These are phyloP conservation scores for Taphrina deformans DNA, from an alignment of 1,139 yeast genomes.

Conservation along the genomic window DNA sequence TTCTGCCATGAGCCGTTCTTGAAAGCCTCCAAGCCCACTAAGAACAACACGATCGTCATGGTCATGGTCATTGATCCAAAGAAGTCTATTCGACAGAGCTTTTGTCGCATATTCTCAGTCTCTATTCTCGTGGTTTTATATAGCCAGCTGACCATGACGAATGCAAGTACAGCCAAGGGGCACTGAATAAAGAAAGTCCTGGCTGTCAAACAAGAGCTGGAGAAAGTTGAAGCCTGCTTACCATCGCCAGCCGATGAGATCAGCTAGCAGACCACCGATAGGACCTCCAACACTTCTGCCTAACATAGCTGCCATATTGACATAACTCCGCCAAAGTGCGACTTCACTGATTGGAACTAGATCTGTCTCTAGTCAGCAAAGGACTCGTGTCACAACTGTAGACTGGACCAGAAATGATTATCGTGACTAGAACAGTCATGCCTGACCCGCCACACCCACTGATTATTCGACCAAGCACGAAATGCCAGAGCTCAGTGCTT, in stretches of 20 bases:
- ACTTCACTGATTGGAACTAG: constrained; percentile 19
- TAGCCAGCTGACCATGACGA: background rate
- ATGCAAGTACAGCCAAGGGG: constrained; percentile 6
- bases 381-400: background rate
- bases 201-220: background rate
- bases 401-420: constrained; percentile 48
- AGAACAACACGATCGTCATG: background rate
- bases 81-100: constrained; percentile 22
- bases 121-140: background rate
- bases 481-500: constrained; percentile 1
- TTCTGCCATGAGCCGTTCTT: background rate
- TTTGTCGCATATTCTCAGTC: background rate
- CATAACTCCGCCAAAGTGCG: constrained; percentile 28
- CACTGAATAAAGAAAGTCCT: constrained; percentile 20
- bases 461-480: constrained; percentile 66
- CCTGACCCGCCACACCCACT: constrained; percentile 72
- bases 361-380: background rate
- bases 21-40: constrained; percentile 3
- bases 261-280: constrained; percentile 22
- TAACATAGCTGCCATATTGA: constrained; percentile 15
- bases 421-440: constrained; percentile 58
- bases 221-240: background rate
- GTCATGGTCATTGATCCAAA: constrained; percentile 4
- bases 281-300: constrained; percentile 28
- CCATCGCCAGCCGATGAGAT: constrained; percentile 29